Evolutionary conservation across 176 grass and related monocot species (phyloP), one percentile per base, ranked within the genome.

Genomic region (Metroxylon sagu): DNA sequence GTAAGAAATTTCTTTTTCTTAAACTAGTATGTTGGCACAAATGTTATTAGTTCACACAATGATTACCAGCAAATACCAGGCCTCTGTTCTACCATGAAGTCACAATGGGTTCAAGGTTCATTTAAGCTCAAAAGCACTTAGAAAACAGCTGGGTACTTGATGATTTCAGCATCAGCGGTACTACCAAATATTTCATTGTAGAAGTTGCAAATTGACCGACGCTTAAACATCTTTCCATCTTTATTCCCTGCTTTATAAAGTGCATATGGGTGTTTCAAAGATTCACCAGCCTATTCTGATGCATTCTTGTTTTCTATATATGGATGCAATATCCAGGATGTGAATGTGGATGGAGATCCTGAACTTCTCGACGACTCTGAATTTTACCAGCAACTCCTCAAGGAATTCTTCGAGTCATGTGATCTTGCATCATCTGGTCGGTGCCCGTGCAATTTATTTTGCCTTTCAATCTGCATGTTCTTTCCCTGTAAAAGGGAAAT

Each of bases 321-420:
- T 39, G 7, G 35, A 39, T 39, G 43, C 50, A 21, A 74, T 18
- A 18, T 71, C 31, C 57, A 86, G 83, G 90, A 77, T 43, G 61
- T 19, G 28, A 53, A 31, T 52, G 19, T 55, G 43, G 80, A 84
- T 79, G 90, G 83, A 8, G 80, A 96, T 67, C 83, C 83, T 62
- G 87, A 96, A 66, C 72, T 96, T 72, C 7, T 88, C 29, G 87
- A 96, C 1, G 87, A 96, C 74, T 90, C 83, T 14, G 87, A 96
- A 70, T 96, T 96, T 54, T 96, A 90, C 43, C 87, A 87, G 48
- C 92, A 96, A 77, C 92, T 96, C 55, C 83, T 96, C 18, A 96
- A 85, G 75, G 92, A 96, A 54, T 96, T 96, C 62, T 75, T 96
- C 0, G 83, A 90, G 71, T 96, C 92, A 17, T 85, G 81, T 58